Base-by-base conservation (phyloP, 1,139 yeast genomes). In the Magnusiomyces magnusii region DNA sequence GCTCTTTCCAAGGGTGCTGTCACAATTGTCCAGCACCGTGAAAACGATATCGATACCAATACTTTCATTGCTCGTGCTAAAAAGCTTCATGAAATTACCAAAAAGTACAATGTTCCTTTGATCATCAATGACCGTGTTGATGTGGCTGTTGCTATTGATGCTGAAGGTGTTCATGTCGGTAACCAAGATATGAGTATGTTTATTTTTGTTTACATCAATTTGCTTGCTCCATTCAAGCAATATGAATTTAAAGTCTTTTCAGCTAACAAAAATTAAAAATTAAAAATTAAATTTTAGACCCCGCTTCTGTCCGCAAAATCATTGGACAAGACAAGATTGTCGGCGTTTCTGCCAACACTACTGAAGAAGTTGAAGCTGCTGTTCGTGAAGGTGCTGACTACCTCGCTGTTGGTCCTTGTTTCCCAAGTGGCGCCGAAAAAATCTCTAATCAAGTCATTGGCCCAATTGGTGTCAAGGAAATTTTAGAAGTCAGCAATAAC, bases 101-200 rank as follows among this genome's bases (percentile, higher is more conserved):
- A 75, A 53, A 69, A 73, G 49, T 80, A 78, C 53, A 79, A 80
- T 0, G 83, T 92, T 23, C 97, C 97, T 0, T 75, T 92, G 63
- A 83, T 92, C 42, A 91, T 92, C 67, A 90, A 92, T 68, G 97
- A 92, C 69, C 75, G 97, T 54, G 80, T 90, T 7, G 98, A 92
- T 69, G 90, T 92, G 5, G 97, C 97, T 0, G 75, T 91, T 57
- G 97, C 97, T 0, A 78, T 89, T 58, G 95, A 82, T 66, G 96
- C 96, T 0, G 97, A 91, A 61, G 96, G 96, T 42, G 86, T 92
- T 19, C 98, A 92, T 74, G 90, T 92, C 24, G 98, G 98, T 1
- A 97, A 92, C 71, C 93, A 86, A 60, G 98, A 92, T 69, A 87
- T 92, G 89, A 76, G 55, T 52, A 52, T 39, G 55, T 41, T 7